phyloP scores from a whole-genome alignment of 495 filamentous ascomycete genomes.

The Parachaetomium inaequale region DNA sequence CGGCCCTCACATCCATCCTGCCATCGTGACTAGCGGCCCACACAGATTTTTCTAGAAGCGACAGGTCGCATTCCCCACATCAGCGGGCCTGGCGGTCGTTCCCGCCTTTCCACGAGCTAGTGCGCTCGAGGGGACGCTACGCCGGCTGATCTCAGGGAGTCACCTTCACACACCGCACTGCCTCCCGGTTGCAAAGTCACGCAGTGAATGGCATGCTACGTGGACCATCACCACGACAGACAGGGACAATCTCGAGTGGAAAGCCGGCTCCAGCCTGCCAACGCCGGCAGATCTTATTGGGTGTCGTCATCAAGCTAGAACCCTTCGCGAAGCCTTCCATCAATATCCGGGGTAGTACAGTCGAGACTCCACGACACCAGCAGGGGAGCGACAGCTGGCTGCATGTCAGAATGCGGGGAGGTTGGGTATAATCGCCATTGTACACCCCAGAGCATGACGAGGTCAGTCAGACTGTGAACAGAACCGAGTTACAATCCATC shows the following conservation, averaged over 20 bases:
- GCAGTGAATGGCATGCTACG: conserved; percentile 12
- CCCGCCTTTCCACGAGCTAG: conserved; percentile 14
- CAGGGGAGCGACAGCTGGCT: conserved; percentile 5
- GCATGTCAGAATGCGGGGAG: conserved; percentile 11
- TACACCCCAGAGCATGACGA: background rate
- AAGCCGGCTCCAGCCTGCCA: conserved; percentile 7
- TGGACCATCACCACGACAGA: conserved; percentile 2
- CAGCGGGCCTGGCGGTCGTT: background rate
- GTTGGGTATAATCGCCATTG: conserved; percentile 13
- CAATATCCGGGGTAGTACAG: conserved; percentile 18
- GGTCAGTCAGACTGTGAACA: background rate
- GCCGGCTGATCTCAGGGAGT: conserved; percentile 4
- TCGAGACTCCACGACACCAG: background rate
- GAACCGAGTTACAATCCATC: background rate
- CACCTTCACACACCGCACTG: background rate
- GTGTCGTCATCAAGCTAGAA: conserved; percentile 6
- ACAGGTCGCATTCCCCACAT: conserved; percentile 9
- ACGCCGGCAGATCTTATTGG: conserved; percentile 6
- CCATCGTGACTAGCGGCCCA: conserved; percentile 5
- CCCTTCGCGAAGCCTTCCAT: conserved; percentile 26
- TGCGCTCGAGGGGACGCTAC: conserved; percentile 1
- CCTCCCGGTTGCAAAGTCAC: background rate
- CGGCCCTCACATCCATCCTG: conserved; percentile 23
- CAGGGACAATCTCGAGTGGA: conserved; percentile 1
- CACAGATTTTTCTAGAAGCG: background rate